These are phyloP conservation scores for Casuarina cunninghamiana DNA, from an alignment of 306 rosid species.

Conservation along the genomic window DNA sequence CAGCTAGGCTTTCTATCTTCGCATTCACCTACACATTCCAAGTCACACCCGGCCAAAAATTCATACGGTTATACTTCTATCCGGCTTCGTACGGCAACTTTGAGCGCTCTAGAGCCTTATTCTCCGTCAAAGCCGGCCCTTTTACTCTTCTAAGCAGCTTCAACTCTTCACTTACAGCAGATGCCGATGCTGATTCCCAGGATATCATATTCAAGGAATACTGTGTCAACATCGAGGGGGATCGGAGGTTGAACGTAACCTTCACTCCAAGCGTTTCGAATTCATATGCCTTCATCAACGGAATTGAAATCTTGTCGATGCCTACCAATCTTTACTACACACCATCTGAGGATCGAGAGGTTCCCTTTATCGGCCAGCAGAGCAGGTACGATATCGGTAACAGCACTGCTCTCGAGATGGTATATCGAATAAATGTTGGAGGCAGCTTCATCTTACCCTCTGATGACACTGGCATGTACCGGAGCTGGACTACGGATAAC, in stretches of 20 bases:
- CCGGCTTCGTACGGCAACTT: too few relatives aligned
- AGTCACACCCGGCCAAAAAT: too few relatives aligned
- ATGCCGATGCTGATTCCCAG: not conserved
- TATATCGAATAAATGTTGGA: constrained; percentile 38
- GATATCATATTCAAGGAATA: constrained; percentile 27
- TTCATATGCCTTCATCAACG: constrained; percentile 42
- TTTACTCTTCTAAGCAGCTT: too few relatives aligned
- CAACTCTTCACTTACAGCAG: constrained; percentile 38
- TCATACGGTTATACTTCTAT: too few relatives aligned
- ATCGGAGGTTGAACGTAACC: constrained; percentile 34
- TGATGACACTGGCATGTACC: constrained; percentile 34
- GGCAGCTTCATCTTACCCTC: constrained; percentile 32
- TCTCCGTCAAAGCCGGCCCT: too few relatives aligned
- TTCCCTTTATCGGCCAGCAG: not conserved
- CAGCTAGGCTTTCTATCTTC: constrained; percentile 38
- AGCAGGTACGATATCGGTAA: not conserved
- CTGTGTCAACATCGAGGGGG: constrained; percentile 29
- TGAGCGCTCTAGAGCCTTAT: too few relatives aligned
- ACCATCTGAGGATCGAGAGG: not conserved
- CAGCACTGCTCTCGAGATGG: constrained; percentile 32
- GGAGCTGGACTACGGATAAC: constrained; percentile 21
- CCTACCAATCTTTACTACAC: constrained; percentile 25
- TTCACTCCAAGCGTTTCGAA: constrained; percentile 32
- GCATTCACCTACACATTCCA: too few relatives aligned
- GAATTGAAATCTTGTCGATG: constrained; percentile 46